phyloP scores from a whole-genome alignment of 2,329 filamentous ascomycete species.

The Tothia fuscella region DNA sequence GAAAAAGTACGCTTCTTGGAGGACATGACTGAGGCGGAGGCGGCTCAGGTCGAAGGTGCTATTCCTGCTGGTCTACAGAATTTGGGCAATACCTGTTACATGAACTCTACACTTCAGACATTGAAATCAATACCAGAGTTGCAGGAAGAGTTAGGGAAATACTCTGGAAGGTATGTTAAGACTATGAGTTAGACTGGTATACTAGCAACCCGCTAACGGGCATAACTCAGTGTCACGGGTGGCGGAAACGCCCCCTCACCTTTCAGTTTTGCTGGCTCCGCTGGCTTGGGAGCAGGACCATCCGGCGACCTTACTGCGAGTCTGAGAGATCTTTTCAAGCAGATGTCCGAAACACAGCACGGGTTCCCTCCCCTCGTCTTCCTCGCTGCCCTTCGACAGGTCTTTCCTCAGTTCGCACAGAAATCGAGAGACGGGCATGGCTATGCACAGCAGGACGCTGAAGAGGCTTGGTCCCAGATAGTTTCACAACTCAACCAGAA shows the following conservation, averaged over 20 bases:
- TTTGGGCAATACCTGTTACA: constrained; percentile 94
- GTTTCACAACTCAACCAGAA: constrained; percentile 70
- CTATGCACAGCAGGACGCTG: constrained; percentile 95
- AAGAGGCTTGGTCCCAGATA: constrained; percentile 97
- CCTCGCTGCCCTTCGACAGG: constrained; percentile 62
- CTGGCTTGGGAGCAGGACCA: constrained; percentile 1
- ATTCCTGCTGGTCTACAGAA: constrained; percentile 83
- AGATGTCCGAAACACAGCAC: constrained; percentile 80
- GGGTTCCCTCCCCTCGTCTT: constrained; percentile 78
- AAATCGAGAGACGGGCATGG: constrained; percentile 68
- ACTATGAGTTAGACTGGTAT: constrained; percentile 21
- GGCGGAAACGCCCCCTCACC: constrained; percentile 4
- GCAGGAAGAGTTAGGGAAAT: constrained; percentile 62
- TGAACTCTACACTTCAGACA: constrained; percentile 94
- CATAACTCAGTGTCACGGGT: not conserved
- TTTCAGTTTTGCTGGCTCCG: constrained; percentile 6
- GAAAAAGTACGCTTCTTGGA: constrained; percentile 81
- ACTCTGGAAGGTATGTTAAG: constrained; percentile 31
- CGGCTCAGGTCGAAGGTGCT: constrained; percentile 69
- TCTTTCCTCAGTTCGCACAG: constrained; percentile 90
- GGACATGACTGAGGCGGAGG: constrained; percentile 94
- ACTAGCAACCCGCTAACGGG: too few species aligned
- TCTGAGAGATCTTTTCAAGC: constrained; percentile 72
- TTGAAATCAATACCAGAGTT: constrained; percentile 83
- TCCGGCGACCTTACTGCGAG: constrained; percentile 58